Conservation (phyloP, 2,329 filamentous ascomycete species). For the Magnaporthales sp. region DNA sequence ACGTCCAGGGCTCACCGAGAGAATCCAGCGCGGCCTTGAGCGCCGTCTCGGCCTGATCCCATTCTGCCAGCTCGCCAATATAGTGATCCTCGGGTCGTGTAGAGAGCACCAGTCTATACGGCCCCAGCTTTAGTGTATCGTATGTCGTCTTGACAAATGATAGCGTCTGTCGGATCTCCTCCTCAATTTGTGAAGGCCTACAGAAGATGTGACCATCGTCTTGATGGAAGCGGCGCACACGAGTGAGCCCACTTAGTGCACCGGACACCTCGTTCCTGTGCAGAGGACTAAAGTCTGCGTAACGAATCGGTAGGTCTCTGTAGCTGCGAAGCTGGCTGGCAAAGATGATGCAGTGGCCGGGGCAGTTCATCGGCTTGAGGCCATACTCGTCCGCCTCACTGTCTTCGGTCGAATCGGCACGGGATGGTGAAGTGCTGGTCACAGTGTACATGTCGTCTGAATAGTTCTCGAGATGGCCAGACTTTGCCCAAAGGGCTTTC, state of each 20-base stretch:
- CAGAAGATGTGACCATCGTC: conserved; percentile 92
- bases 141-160: conserved; percentile 70
- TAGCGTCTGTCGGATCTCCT: conserved; percentile 65
- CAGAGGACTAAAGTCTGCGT: conserved; percentile 92
- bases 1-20: conserved; percentile 58
- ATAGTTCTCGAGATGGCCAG: conserved; percentile 84
- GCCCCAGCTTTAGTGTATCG: conserved; percentile 57
- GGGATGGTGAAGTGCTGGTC: conserved; percentile 39
- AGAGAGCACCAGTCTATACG: conserved; percentile 69
- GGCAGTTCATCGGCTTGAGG: conserved; percentile 95
- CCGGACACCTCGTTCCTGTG: conserved; percentile 95
- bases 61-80: conserved; percentile 65
- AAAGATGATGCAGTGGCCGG: conserved; percentile 86
- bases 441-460: conserved; percentile 90
- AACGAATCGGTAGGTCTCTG: conserved; percentile 79
- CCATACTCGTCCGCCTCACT: conserved; percentile 65
- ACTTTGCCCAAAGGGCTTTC: conserved; percentile 75
- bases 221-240: conserved; percentile 90
- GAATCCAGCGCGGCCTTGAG: conserved; percentile 53
- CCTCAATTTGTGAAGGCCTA: conserved; percentile 63
- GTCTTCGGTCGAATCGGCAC: conserved; percentile 21
- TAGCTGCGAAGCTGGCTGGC: conserved; percentile 77
- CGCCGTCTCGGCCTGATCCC: conserved; percentile 58
- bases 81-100: conserved; percentile 69
- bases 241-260: conserved; percentile 80